Base-by-base conservation (phyloP, 1,139 yeast species). In the Candida gigantensis region DNA sequence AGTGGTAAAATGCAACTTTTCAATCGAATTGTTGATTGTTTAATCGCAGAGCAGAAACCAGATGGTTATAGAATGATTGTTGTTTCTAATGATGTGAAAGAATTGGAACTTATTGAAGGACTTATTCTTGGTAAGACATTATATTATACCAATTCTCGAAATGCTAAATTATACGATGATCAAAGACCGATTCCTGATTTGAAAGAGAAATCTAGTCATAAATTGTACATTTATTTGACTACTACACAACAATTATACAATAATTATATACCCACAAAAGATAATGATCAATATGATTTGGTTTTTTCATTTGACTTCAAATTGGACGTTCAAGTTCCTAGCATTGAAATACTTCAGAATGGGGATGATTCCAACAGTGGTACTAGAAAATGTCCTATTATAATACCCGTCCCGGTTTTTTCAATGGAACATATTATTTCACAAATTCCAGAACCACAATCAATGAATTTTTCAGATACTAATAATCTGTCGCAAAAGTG, bases 51-150 rank as follows among this genome's bases (percentile, higher is more conserved):
- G 24, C 15, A 28, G 3, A 37, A 40, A 21, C 41, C 46, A 11
- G 47, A 45, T 3, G 50, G 49, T 6, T 45, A 44, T 33, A 57
- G 72, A 26, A 51, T 81, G 15, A 59, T 79, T 28, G 68, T 84
- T n/a, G 74, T 81, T 4, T 81, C 87, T 0, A 73, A 74, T 28
- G 75, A 71, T 46, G 71, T 81, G 24, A 80, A 82, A 49, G 92
- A 84, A 51, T 58, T 84, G 49, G 94, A 84, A 50, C 59, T 83
- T 29, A 67, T 84, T 3, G 94, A 84, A 52, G 83, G 87, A 0
- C 60, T 81, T 16, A 55, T 83, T 13, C 65, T 83, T 19, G 92
- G 92, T 0, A 78, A 83, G 49, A 57, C 65, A 26, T 55, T 80
- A 19, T 66, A 68, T 41, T 81, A 82, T 51, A 72, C 72, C 43